These are phyloP conservation scores for Didymella segeticola DNA, from an alignment of 2,329 filamentous ascomycete species.

Conservation along the genomic window DNA sequence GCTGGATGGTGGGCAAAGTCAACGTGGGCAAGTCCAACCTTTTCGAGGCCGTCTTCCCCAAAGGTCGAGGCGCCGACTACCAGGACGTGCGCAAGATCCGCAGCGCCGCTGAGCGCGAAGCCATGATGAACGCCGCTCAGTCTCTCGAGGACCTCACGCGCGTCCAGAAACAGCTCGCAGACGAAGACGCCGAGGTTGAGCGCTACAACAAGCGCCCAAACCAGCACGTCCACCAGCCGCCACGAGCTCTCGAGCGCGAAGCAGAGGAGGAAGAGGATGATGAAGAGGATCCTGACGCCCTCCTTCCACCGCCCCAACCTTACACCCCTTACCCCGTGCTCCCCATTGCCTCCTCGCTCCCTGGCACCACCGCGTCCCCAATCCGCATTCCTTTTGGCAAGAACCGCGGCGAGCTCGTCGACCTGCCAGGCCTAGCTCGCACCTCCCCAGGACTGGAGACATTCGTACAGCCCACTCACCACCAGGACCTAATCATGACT, in stretches of 20 bases:
- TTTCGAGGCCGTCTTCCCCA: conserved; percentile 85
- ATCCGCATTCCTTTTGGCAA: conserved; percentile 91
- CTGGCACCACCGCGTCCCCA: conserved; percentile 93
- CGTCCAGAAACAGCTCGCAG: conserved; percentile 39
- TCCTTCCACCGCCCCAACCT: conserved; percentile 77
- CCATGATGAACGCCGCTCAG: conserved; percentile 37
- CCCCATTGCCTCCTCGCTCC: conserved; percentile 83
- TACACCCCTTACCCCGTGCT: conserved; percentile 82
- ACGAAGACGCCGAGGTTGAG: conserved; percentile 42
- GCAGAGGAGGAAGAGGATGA: conserved; percentile 33
- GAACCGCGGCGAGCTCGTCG: conserved; percentile 87
- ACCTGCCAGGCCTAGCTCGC: conserved; percentile 84
- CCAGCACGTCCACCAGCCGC: conserved; percentile 31
- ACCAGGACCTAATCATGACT: conserved; percentile 77
- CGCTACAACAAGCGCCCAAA: conserved; percentile 26
- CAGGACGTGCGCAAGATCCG: conserved; percentile 46
- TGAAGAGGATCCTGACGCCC: conserved; percentile 46
- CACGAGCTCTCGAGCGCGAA: conserved; percentile 20
- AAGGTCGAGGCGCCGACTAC: conserved; percentile 58
- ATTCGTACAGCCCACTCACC: conserved; percentile 72
- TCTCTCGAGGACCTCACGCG: conserved; percentile 34
- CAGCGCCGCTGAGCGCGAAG: conserved; percentile 40
- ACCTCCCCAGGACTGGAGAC: conserved; percentile 68
- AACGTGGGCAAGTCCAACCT: conserved; percentile 97
- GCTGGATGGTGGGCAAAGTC: conserved; percentile 97